Evolutionary conservation across 73 alveolate genomes (phyloP), one percentile per base, ranked within the genome.

Genomic region (Paramecium primaurelia): DNA sequence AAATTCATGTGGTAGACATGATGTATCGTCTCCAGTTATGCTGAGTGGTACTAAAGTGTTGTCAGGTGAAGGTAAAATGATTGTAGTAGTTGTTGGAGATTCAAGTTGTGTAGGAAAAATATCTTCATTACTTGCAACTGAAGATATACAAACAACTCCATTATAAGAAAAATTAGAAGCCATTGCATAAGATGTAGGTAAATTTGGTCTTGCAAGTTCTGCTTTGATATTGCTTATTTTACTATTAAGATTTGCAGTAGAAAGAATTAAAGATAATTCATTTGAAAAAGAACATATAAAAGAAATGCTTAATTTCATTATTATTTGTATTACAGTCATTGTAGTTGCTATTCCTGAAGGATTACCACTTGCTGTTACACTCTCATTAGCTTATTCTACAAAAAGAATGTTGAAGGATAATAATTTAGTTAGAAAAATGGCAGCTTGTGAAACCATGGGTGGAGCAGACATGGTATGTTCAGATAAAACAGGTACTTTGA

Each of bases 361-460:
- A 1, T 93, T 95, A 3, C 98, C 98, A 1, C 59, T 95, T 1
- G 96, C 98, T 47, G 98, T 95, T 45, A 95, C 96, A 69, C 68
- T 95, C 16, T 92, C 97, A 1, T 86, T 95, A 11, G 97, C 98
- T 59, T 95, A 94, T 64, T 95, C 98, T 8, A 95, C 95, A 69
- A 94, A 92, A 87, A 95, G 92, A 92, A 95, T 95, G 98, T 92
- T 93, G 45, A 92, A 92, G 34, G 98, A 95, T 58, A 89, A 95
- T 54, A 95, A 94, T 68, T 93, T 95, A 87, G 98, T 95, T 18
- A 95, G 95, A 71, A 92, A 91, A 75, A 92, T 95, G 32, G 86
- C 97, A 71, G 99, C 98, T 2, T 94, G 98, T 58, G 99, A 97
- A 92, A 97, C 97, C 28, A 97, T 97, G 99, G 99, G 99, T 14